Base-by-base conservation (phyloP, 805 yeast species). In the Saccharomyces mikatae region DNA sequence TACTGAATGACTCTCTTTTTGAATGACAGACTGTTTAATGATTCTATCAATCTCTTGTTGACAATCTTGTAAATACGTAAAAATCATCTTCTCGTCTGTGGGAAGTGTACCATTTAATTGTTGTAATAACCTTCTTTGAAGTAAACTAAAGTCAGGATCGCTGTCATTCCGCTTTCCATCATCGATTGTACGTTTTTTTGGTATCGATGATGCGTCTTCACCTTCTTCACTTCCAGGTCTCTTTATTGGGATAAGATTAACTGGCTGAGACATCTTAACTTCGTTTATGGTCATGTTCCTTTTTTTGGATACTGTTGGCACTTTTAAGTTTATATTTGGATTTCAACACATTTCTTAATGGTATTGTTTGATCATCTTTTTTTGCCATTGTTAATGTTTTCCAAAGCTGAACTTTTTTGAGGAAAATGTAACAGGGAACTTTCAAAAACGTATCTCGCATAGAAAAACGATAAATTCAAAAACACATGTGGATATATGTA, bases 1-100 rank as follows among this genome's bases (percentile, higher is more conserved):
- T 11, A 84, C 80, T 2, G 97, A 92, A 64, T 88, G 89, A 6
- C 96, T 91, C 58, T 89, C 94, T 29, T 80, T 77, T 56, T 80
- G 80, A 26, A 74, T 71, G 0, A 90, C 76, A 0, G 96, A 84
- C 57, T 82, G 83, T 50, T 80, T 81, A 51, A 91, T 65, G 59
- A 88, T 67, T 11, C 73, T 71, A 57, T 78, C 80, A 1, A 91
- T 65, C 57, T 86, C 86, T 1, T 71, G 57, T 46, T 65, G 60
- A 3, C 62, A 56, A 9, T 59, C 63, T 29, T 52, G 52, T 22
- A 68, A 50, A 53, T 60, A 63, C 6, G 60, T 51, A 14, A 60
- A 64, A 3, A 66, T 51, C 14, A 41, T 59, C 6, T 58, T 52
- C 24, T 65, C 61, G 3, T 56, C 52, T 3, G 60, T 56, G 1